phyloP scores from a whole-genome alignment of 192 early-diverging fungal genomes.

The Podila epicladia region DNA sequence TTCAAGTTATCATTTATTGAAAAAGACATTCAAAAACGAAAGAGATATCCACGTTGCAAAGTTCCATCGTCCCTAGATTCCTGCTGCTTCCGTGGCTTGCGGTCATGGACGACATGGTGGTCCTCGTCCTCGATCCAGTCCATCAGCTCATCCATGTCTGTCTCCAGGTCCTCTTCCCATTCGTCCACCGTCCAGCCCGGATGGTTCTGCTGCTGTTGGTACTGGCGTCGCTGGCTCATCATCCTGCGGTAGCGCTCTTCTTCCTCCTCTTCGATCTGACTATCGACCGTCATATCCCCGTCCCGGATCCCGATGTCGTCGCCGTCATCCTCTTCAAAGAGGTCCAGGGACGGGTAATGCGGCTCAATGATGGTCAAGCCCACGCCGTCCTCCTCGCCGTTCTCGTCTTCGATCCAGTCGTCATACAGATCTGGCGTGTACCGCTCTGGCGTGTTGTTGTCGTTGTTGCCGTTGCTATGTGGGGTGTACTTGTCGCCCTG shows the following conservation, averaged over 20 bases:
- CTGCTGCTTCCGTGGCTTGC: background rate
- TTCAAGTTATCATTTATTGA: background rate
- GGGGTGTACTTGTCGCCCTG: background rate
- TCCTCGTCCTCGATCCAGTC: conserved; percentile 20
- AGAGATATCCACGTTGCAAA: background rate
- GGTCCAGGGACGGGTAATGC: background rate
- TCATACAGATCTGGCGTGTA: background rate
- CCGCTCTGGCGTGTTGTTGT: background rate
- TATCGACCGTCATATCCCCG: background rate
- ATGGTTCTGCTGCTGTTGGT: background rate
- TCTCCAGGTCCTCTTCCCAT: conserved; percentile 19
- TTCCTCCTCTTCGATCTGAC: background rate
- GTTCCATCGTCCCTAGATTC: too few relatives aligned
- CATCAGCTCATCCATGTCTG: conserved; percentile 10
- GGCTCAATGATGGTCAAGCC: background rate
- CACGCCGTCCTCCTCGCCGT: background rate
- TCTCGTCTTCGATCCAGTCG: background rate
- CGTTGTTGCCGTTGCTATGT: background rate
- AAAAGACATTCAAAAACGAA: background rate
- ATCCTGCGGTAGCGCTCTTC: background rate
- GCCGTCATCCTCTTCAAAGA: background rate
- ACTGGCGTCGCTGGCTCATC: background rate
- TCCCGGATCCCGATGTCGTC: background rate
- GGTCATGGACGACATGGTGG: conserved; percentile 1
- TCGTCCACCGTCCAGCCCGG: conserved; percentile 10